These are phyloP conservation scores for Aspergillus niger DNA, from an alignment of 2,329 filamentous ascomycete species.

Conservation along the genomic window DNA sequence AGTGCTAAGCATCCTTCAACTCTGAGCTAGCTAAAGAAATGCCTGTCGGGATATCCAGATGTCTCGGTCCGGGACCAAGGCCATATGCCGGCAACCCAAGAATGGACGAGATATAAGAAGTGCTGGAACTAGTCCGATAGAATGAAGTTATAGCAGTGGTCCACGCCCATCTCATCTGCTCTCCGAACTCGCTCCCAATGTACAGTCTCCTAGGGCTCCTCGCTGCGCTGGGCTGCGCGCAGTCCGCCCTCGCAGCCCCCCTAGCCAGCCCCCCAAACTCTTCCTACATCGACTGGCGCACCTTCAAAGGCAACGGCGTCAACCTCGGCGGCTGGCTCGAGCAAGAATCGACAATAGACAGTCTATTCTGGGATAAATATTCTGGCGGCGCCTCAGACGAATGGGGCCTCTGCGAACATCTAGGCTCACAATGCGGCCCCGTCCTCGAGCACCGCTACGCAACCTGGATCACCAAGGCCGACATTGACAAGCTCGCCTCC, in stretches of 20 bases:
- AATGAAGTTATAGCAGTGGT: not conserved
- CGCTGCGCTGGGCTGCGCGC: not conserved
- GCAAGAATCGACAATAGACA: conserved; percentile 30
- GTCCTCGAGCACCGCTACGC: conserved; percentile 22
- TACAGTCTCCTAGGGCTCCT: not conserved
- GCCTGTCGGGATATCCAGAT: not conserved
- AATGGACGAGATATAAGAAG: not conserved
- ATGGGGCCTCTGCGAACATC: conserved; percentile 24
- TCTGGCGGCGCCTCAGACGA: conserved; percentile 25
- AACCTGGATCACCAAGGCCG: conserved; percentile 19
- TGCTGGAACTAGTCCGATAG: not conserved
- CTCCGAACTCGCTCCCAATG: not conserved
- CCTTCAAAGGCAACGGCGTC: conserved; percentile 22
- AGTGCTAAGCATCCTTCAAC: not conserved
- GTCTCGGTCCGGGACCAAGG: not conserved
- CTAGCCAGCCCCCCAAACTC: not conserved
- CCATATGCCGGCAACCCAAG: not conserved
- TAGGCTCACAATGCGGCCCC: conserved; percentile 15
- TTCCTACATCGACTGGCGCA: conserved; percentile 24
- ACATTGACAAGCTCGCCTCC: conserved; percentile 18
- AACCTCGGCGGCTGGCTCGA: conserved; percentile 30
- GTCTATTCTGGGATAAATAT: conserved; percentile 23
- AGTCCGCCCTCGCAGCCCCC: conserved; percentile 4
- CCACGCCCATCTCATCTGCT: no score
- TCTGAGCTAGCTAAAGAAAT: not conserved